Base-by-base conservation (phyloP, 2,329 filamentous ascomycete species). In the Exophiala spinifera region DNA sequence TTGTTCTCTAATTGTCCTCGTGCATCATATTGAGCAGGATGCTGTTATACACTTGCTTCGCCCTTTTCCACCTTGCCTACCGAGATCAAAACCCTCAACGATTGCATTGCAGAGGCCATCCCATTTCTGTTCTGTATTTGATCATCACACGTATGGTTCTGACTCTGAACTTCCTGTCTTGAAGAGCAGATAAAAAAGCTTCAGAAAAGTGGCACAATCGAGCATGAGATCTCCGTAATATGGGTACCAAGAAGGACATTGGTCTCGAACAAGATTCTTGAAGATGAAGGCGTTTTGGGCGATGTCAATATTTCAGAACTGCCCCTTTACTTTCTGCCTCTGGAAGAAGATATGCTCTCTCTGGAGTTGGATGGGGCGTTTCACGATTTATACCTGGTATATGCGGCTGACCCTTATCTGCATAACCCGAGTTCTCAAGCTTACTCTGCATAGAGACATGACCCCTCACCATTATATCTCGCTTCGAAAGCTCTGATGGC, bases 211-310 rank as follows among this genome's bases (percentile, higher is more conserved):
- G 91, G 88, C 68, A 87, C 90, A 66, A 89, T 86, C 44, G 89
- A 91, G 63, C 94, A 99, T 80, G 92, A 99, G 65, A 96, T 97
- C 69, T 92, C 91, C 60, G 87, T 99, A 64, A 92, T 96, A 69
- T 97, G 94, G 89, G 88, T 95, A 39, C 92, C 95, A 4, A 85
- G 94, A 54, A 87, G 94, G 58, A 97, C 94, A 3, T 78, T 95
- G 51, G 87, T 97, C 51, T 94, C 90, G 63, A 91, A 97, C 69
- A 86, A 91, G 68, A 82, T 97, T 46, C 79, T 99, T 36, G 94
- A 99, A 72, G 91, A 96, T 67, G 87, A 89, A 36, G 94, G 92
- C 21, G 89, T 99, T 13, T 80, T 96, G 46, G 95, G 94, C 54
- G 94, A 99, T 69, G 87, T 91, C 59, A 96, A 84, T 66, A 87